Evolutionary conservation across 2,329 filamentous ascomycete species (phyloP).

Genomic region (Cercospora canescens): DNA sequence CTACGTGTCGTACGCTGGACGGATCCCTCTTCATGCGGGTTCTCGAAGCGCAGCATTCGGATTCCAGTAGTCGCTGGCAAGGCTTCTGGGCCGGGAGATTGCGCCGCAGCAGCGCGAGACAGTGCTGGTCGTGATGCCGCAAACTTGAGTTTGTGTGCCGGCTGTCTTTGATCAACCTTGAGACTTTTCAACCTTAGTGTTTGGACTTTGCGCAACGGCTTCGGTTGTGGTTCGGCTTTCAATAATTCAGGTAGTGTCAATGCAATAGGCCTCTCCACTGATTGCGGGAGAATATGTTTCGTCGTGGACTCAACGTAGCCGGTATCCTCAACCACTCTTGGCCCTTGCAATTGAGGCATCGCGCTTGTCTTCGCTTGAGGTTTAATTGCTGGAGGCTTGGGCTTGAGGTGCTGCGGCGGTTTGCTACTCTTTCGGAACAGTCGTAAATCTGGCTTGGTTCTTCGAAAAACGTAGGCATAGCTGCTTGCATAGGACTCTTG

Average conservation of each 20-base stretch:
- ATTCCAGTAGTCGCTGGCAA: background rate
- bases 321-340: slow-evolving; percentile 33
- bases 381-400: slow-evolving; percentile 13
- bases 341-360: slow-evolving; percentile 3
- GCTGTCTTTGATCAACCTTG: background rate
- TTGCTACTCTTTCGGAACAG: slow-evolving; percentile 32
- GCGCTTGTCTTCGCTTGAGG: background rate
- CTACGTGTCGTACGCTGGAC: background rate
- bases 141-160: background rate
- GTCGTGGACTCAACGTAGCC: slow-evolving; percentile 19
- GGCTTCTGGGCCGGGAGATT: background rate
- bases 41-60: slow-evolving; percentile 13
- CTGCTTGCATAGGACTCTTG: slow-evolving; percentile 30
- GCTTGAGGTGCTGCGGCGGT: slow-evolving; percentile 28
- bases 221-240: slow-evolving; percentile 10
- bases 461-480: slow-evolving; percentile 28
- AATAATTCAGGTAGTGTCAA: slow-evolving; percentile 15
- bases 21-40: background rate
- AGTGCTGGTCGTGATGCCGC: background rate
- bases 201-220: slow-evolving; percentile 15
- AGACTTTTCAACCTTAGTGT: slow-evolving; percentile 7
- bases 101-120: background rate
- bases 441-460: slow-evolving; percentile 26
- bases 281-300: slow-evolving; percentile 2
- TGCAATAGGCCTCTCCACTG: slow-evolving; percentile 5